These are phyloP conservation scores for Leucoagaricus sp. DNA, from an alignment of 1,284 basidiomycete species.

Conservation along the genomic window DNA sequence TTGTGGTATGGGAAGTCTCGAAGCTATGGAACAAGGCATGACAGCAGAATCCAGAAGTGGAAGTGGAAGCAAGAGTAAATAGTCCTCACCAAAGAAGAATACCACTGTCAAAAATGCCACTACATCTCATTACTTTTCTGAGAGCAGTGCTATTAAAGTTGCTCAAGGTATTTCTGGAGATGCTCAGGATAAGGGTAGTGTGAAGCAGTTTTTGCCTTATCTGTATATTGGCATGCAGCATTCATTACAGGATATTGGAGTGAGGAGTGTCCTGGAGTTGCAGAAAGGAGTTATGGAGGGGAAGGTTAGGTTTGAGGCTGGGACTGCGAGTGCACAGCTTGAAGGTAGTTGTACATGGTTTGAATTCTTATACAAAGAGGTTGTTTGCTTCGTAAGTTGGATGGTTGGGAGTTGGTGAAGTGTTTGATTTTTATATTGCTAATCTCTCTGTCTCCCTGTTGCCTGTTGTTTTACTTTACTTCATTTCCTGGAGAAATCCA, in stretches of 20 bases:
- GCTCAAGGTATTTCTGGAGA: slow-evolving; percentile 97
- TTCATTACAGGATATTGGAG: slow-evolving; percentile 93
- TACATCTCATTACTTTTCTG: slow-evolving; percentile 96
- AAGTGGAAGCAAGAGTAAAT: slow-evolving; percentile 45
- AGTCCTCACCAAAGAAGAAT: slow-evolving; percentile 45
- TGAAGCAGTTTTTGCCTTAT: slow-evolving; percentile 92
- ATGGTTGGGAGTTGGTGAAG: neutral
- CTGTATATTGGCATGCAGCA: slow-evolving; percentile 93
- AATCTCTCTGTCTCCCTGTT: no score
- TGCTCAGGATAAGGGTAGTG: slow-evolving; percentile 95
- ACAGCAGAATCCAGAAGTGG: slow-evolving; percentile 31
- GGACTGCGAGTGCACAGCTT: slow-evolving; percentile 94
- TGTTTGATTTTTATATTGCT: neutral
- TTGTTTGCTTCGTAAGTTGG: slow-evolving; percentile 6
- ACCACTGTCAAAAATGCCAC: slow-evolving; percentile 88
- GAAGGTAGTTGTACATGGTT: slow-evolving; percentile 95
- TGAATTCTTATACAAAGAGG: slow-evolving; percentile 64
- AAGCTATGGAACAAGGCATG: slow-evolving; percentile 93
- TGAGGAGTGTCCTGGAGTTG: slow-evolving; percentile 66
- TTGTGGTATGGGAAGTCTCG: slow-evolving; percentile 96
- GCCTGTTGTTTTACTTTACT: no score
- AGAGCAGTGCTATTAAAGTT: slow-evolving; percentile 93
- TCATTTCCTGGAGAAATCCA: no score
- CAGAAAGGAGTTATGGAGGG: slow-evolving; percentile 62
- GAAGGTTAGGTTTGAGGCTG: slow-evolving; percentile 86